These are phyloP conservation scores for Camelina laxa DNA, from an alignment of 345 rosid genomes.

Conservation along the genomic window DNA sequence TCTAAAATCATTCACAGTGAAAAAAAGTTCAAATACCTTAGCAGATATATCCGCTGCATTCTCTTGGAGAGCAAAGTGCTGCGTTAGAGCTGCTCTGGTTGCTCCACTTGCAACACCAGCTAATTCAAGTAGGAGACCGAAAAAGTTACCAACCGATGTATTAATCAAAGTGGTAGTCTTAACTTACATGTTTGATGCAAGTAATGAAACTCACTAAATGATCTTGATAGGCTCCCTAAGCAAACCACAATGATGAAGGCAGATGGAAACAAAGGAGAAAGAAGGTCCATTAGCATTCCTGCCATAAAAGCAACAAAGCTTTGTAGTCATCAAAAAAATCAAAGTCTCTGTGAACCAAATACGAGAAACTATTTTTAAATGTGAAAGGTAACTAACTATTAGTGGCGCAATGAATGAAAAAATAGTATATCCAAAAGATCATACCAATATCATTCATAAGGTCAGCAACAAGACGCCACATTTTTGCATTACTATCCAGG, in stretches of 20 bases:
- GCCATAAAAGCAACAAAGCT: conserved; percentile 47
- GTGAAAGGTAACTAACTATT: not conserved
- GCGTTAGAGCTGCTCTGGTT: conserved; percentile 97
- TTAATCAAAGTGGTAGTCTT: not conserved
- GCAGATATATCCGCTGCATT: conserved; percentile 98
- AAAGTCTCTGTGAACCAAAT: conserved; percentile 21
- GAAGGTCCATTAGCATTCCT: conserved; percentile 99
- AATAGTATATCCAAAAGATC: too few relatives aligned
- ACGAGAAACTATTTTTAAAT: not conserved
- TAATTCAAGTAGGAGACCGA: conserved; percentile 36
- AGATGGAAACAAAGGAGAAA: conserved; percentile 90
- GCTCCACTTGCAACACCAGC: conserved; percentile 99
- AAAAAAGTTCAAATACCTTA: conserved; percentile 55
- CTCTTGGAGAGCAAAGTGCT: conserved; percentile 92
- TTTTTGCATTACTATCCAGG: conserved; percentile 91
- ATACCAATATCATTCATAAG: conserved; percentile 95
- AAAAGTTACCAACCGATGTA: not conserved
- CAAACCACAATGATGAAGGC: conserved; percentile 89
- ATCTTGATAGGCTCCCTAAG: conserved; percentile 94
- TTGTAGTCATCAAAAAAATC: conserved; percentile 29
- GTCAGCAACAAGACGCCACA: conserved; percentile 98
- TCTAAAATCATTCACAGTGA: conserved; percentile 12
- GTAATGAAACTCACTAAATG: conserved; percentile 73
- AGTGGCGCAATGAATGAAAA: not conserved
- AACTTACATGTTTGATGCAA: not conserved